phyloP scores from a whole-genome alignment of 352 stramenopile genomes.

The Phytophthora pistaciae region DNA sequence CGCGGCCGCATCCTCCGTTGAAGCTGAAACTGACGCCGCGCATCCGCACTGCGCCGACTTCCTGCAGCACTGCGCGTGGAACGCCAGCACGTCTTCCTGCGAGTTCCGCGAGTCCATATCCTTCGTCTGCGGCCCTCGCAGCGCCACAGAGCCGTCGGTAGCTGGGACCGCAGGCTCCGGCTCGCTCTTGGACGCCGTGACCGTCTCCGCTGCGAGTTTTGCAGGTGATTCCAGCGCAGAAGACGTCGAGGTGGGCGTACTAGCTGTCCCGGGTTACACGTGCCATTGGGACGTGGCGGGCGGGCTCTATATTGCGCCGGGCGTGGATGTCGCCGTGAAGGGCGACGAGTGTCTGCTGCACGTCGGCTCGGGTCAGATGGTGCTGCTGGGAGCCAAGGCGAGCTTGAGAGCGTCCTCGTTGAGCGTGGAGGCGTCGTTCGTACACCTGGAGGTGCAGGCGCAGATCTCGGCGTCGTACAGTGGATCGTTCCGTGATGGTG shows the following conservation, averaged over 20 bases:
- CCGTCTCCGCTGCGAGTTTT: slow-evolving; percentile 11
- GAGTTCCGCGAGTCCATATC: slow-evolving; percentile 50
- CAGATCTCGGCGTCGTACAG: slow-evolving; percentile 48
- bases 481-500: slow-evolving; percentile 30
- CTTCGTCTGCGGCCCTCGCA: slow-evolving; percentile 51
- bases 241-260: slow-evolving; percentile 2
- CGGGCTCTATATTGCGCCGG: slow-evolving; percentile 50
- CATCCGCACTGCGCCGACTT: slow-evolving; percentile 58
- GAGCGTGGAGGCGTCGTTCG: slow-evolving; percentile 67
- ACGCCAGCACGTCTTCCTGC: slow-evolving; percentile 63
- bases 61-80: slow-evolving; percentile 48
- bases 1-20: neutral
- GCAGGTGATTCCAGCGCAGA: slow-evolving; percentile 6
- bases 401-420: slow-evolving; percentile 52
- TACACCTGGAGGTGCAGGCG: slow-evolving; percentile 58
- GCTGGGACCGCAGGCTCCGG: slow-evolving; percentile 5
- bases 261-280: slow-evolving; percentile 35
- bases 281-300: slow-evolving; percentile 77
- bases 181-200: slow-evolving; percentile 10
- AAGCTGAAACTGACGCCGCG: neutral
- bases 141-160: neutral
- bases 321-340: slow-evolving; percentile 47
- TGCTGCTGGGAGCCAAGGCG: slow-evolving; percentile 48
- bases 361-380: slow-evolving; percentile 62
- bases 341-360: slow-evolving; percentile 68